phyloP scores from a whole-genome alignment of 176 grass and related monocot genomes.

The Triticum dicoccoides region DNA sequence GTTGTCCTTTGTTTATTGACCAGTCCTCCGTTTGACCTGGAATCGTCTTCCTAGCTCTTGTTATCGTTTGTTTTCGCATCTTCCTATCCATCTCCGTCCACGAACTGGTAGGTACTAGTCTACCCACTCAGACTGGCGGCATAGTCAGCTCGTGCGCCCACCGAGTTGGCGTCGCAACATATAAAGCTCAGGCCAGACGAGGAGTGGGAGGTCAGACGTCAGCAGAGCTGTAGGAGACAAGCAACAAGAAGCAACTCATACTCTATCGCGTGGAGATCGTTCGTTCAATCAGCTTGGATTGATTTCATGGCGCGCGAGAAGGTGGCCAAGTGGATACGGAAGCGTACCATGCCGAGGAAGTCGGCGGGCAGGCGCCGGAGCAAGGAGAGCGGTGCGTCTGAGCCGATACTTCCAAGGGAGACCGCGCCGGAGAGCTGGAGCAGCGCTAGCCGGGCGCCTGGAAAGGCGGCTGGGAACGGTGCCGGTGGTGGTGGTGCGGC shows the following conservation, averaged over 20 bases:
- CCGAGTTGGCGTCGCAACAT: background rate
- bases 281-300: background rate
- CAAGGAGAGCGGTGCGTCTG: background rate
- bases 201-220: background rate
- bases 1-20: background rate
- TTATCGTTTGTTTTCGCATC: background rate
- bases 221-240: background rate
- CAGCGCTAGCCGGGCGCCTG: background rate
- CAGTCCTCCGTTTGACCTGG: background rate
- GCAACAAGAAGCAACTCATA: background rate
- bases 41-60: constrained; percentile 15
- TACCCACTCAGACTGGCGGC: too few species aligned
- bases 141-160: too few species aligned
- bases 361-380: background rate
- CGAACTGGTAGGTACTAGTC: background rate
- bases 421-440: background rate
- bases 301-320: constrained; percentile 11
- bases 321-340: constrained; percentile 40
- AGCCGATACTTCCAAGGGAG: background rate
- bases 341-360: constrained; percentile 24
- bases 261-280: too few species aligned
- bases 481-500: constrained; percentile 27
- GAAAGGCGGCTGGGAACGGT: too few species aligned
- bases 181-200: constrained; percentile 19
- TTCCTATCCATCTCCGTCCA: background rate